Base-by-base conservation (phyloP, 129 eudicot genomes). In the Arctium minus region DNA sequence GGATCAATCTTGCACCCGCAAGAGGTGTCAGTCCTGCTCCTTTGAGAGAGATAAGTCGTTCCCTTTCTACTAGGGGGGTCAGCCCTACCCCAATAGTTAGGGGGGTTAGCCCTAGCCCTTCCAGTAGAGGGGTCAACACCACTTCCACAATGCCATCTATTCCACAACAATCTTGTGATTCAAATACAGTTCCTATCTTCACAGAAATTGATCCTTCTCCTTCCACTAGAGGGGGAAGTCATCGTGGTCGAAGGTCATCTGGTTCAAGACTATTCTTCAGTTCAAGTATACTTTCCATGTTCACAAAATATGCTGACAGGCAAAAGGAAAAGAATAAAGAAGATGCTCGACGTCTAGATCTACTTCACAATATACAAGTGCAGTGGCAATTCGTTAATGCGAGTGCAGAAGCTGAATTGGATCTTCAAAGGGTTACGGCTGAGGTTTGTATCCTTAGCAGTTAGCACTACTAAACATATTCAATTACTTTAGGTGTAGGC, bases 321-420 rank as follows among this genome's bases (percentile, higher is more conserved):
- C 89, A 50, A 78, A 94, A 90, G 84, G 96, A 96, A 56, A 91
- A 86, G 80, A 87, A 88, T 86, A 86, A 88, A 15, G 96, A 94
- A 73, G 92, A 85, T 78, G 89, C 87, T 53, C 91, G 88, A 83
- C 85, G 80, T 36, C 78, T 92, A 70, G 84, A 94, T 83, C 80
- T 94, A 85, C 89, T 92, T 72, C 81, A 88, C 75, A 94, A 86
- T 76, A 90, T 90, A 73, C 93, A 89, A 77, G 78, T 94, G 85
- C 98, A 94, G 70, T 94, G 98, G 97, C 87, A 89, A 72, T 91
- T 84, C 85, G 91, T 88, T 68, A 94, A 92, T 88, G 97, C 94
- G 12, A 87, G 79, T 75, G 80, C 87, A 39, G 85, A 85, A 80
- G 91, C 89, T 80, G 80, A 85, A 15, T 48, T 90, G 72, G 83